phyloP scores from a whole-genome alignment of 768 basidiomycete genomes.

The Hericium erinaceus region DNA sequence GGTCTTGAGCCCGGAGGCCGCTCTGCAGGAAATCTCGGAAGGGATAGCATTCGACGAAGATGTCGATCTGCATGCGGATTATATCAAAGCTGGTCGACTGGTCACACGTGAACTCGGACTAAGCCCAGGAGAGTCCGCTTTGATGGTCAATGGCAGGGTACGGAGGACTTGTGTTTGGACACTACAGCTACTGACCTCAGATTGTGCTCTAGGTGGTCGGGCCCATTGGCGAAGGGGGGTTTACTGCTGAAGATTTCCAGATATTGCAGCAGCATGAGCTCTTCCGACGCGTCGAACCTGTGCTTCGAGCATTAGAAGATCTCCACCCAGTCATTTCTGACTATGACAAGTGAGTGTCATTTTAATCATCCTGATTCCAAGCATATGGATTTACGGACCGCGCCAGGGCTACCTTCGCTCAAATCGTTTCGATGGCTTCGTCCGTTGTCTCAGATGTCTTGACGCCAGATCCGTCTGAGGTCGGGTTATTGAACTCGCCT shows the following conservation, averaged over 20 bases:
- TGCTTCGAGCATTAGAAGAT: constrained; percentile 54
- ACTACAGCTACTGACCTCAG: neutral
- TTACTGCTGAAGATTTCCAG: constrained; percentile 63
- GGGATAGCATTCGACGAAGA: constrained; percentile 25
- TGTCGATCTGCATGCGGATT: constrained; percentile 30
- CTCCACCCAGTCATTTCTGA: constrained; percentile 26
- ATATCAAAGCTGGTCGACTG: constrained; percentile 34
- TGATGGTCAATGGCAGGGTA: constrained; percentile 82
- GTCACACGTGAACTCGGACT: constrained; percentile 51
- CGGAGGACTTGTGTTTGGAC: constrained; percentile 18
- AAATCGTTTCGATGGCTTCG: constrained; percentile 54
- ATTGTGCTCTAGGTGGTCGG: constrained; percentile 54
- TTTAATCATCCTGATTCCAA: neutral
- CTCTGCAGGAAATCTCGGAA: constrained; percentile 25
- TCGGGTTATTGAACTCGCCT: constrained; percentile 61
- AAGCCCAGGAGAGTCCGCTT: constrained; percentile 45
- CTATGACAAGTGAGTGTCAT: constrained; percentile 27
- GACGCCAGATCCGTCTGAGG: constrained; percentile 63
- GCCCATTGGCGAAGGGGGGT: constrained; percentile 50
- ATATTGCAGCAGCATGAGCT: constrained; percentile 69
- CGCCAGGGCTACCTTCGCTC: constrained; percentile 42
- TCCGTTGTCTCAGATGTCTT: constrained; percentile 68
- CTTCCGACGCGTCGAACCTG: constrained; percentile 56
- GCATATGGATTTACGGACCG: neutral
- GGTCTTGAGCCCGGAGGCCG: constrained; percentile 24